A percentile compares a stretch with the other conserved stretches of the same genome.
Conservation (phyloP, 495 filamentous ascomycete species). For the Neurospora sp. region DNA sequence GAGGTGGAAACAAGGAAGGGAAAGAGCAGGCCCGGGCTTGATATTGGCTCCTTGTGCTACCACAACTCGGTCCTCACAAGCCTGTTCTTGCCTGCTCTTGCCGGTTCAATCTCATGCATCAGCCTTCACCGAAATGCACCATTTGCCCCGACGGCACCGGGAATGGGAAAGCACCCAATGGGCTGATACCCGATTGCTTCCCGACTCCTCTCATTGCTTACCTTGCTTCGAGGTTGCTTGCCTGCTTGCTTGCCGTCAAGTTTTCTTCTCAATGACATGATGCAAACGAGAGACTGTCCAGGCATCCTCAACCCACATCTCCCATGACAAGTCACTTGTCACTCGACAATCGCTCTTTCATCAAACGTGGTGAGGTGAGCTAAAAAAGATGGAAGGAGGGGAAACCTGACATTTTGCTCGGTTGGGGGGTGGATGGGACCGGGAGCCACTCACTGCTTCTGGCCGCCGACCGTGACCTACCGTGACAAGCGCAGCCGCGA, state of each 20-base stretch:
- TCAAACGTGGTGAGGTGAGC: background rate
- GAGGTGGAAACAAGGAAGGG: background rate
- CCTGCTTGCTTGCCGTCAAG: background rate
- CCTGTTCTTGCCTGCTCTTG: background rate
- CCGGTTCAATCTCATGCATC: background rate
- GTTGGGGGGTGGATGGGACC: background rate
- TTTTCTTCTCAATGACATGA: background rate
- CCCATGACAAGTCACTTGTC: background rate
- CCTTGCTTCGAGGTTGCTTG: background rate
- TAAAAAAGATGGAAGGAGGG: background rate
- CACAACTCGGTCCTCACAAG: background rate
- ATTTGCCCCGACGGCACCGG: background rate
- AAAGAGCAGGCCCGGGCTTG: background rate
- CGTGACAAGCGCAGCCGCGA: background rate
- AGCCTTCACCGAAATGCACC: background rate
- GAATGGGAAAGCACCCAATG: background rate
- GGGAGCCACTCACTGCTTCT: background rate
- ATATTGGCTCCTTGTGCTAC: background rate
- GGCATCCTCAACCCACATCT: background rate
- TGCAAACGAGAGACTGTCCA: background rate
- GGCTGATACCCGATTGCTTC: background rate
- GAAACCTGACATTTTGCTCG: background rate
- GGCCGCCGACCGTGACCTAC: background rate
- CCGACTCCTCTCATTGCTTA: background rate
- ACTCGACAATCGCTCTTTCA: background rate